These are phyloP conservation scores for Pythium scleroteichum DNA, from an alignment of 352 stramenopile species.

Conservation along the genomic window DNA sequence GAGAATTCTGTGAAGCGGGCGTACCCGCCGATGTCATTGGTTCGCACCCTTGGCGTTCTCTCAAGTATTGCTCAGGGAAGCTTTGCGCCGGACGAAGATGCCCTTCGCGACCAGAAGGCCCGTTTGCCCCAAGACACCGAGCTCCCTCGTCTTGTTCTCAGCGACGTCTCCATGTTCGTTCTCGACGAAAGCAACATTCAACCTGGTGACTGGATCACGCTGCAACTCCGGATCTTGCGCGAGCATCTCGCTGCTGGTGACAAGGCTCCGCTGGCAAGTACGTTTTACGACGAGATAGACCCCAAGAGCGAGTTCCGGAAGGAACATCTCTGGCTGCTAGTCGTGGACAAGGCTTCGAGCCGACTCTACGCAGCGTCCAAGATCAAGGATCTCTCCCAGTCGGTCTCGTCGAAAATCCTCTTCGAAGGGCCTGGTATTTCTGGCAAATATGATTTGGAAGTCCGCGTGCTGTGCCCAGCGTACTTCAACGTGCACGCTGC, in stretches of 20 bases:
- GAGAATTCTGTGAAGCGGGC: conserved; percentile 72
- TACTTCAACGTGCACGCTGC: conserved; percentile 67
- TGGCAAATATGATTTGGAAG: conserved; percentile 76
- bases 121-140: conserved; percentile 34
- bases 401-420: conserved; percentile 49
- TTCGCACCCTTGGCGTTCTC: conserved; percentile 62
- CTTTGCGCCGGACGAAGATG: conserved; percentile 60
- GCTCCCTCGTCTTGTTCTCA: conserved; percentile 40
- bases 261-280: conserved; percentile 53
- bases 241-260: conserved; percentile 45
- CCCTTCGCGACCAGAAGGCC: conserved; percentile 58
- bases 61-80: conserved; percentile 72
- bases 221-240: conserved; percentile 53
- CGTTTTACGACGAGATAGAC: conserved; percentile 74
- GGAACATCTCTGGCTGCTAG: conserved; percentile 73
- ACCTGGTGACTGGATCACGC: conserved; percentile 77
- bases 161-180: conserved; percentile 45
- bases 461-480: conserved; percentile 62
- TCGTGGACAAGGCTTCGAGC: conserved; percentile 58
- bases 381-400: conserved; percentile 54
- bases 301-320: conserved; percentile 66
- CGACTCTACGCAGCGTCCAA: conserved; percentile 72
- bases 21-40: conserved; percentile 52
- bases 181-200: conserved; percentile 72
- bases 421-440: conserved; percentile 64